Evolutionary conservation across 305 asterid genomes (phyloP).

Genomic region (Vinca major): DNA sequence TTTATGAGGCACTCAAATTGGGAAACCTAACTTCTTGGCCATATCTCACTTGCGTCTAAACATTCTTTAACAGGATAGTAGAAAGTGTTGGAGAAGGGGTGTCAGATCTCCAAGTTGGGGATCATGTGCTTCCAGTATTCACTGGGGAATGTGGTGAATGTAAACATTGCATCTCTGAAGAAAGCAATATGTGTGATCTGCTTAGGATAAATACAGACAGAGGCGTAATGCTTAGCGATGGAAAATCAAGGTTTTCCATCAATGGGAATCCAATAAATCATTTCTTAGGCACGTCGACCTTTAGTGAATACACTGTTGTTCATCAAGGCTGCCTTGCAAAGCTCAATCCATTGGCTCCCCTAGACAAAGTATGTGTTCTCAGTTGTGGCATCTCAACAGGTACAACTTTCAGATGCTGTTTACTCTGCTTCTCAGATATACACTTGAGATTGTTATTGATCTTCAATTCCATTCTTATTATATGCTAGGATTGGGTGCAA

Average conservation of each 20-base stretch:
- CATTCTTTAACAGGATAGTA: not conserved
- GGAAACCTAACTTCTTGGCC: not conserved
- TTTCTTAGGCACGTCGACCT: constrained; percentile 10
- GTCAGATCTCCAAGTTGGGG: constrained; percentile 12
- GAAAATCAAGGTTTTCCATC: constrained; percentile 13
- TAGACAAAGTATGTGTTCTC: constrained; percentile 14
- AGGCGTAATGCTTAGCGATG: constrained; percentile 13
- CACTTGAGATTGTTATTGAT: not conserved
- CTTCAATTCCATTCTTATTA: not conserved
- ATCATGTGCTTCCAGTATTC: constrained; percentile 14
- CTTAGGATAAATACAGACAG: constrained; percentile 16
- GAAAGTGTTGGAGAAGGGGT: constrained; percentile 13
- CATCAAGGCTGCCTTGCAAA: constrained; percentile 12
- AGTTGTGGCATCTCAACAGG: constrained; percentile 17
- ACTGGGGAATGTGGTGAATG: constrained; percentile 14
- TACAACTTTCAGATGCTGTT: not conserved
- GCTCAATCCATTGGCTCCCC: constrained; percentile 10
- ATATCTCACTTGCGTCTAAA: not conserved
- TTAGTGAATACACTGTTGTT: constrained; percentile 12
- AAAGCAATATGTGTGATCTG: constrained; percentile 13
- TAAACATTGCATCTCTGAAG: constrained; percentile 11
- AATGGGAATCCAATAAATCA: constrained; percentile 13
- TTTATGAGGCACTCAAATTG: too few relatives aligned
- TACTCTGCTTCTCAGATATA: not conserved
- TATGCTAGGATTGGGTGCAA: constrained; percentile 10